A percentile compares a stretch with the other conserved stretches of the same genome.
These are phyloP conservation scores for Epichloe hybrida DNA, from an alignment of 2,329 filamentous ascomycete species.

Conservation along the genomic window DNA sequence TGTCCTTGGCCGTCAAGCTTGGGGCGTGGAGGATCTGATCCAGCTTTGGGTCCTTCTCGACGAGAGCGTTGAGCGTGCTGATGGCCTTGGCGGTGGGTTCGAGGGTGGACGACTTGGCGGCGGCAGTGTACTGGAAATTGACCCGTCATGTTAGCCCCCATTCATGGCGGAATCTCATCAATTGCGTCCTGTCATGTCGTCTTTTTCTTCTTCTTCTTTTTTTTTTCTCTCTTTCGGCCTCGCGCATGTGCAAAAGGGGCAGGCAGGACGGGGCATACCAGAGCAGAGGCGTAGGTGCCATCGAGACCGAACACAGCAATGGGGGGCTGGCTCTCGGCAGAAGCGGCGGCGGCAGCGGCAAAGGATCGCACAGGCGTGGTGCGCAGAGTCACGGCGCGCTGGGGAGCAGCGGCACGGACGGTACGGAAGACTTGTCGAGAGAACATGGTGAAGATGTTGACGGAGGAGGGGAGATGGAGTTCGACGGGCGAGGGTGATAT, in stretches of 20 bases:
- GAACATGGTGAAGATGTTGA: slow-evolving; percentile 32
- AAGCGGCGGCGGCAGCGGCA: slow-evolving; percentile 51
- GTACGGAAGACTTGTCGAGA: slow-evolving; percentile 46
- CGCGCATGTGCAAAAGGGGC: neutral
- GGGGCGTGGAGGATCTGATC: slow-evolving; percentile 62
- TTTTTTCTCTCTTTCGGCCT: neutral
- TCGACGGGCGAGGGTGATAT: slow-evolving; percentile 14
- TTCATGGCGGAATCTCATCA: neutral
- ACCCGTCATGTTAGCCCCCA: slow-evolving; percentile 8
- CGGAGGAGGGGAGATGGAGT: slow-evolving; percentile 10
- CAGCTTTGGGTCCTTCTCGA: slow-evolving; percentile 78
- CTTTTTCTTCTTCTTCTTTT: too few relatives aligned
- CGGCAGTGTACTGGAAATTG: slow-evolving; percentile 75
- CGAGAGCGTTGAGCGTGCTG: slow-evolving; percentile 52
- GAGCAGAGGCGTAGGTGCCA: slow-evolving; percentile 94
- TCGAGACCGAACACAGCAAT: slow-evolving; percentile 89
- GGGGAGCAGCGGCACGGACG: slow-evolving; percentile 44
- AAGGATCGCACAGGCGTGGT: slow-evolving; percentile 58
- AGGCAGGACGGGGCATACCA: slow-evolving; percentile 52
- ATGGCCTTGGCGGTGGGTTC: slow-evolving; percentile 77
- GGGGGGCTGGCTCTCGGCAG: slow-evolving; percentile 69
- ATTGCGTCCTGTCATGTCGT: neutral
- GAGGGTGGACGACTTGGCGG: slow-evolving; percentile 73
- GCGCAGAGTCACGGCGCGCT: slow-evolving; percentile 33
- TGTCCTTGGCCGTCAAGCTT: slow-evolving; percentile 66